A percentile compares a stretch with the other conserved stretches of the same genome.
These are phyloP conservation scores for Immersiella caudata DNA, from an alignment of 495 filamentous ascomycete species.

Conservation along the genomic window DNA sequence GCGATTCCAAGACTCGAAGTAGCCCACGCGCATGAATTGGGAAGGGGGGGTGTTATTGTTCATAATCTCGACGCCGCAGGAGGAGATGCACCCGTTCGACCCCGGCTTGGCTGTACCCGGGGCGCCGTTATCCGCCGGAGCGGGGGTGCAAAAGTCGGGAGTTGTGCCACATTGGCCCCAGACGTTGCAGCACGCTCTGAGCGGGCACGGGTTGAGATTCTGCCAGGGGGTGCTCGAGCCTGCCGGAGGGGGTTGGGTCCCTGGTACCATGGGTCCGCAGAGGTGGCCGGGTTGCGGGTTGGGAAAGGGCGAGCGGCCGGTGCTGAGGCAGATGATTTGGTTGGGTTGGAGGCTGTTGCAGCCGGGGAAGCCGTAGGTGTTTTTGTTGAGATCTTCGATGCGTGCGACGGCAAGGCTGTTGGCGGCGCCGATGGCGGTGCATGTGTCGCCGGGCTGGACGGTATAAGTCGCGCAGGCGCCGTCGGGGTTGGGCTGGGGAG, in stretches of 20 bases:
- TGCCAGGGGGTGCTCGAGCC: conserved; percentile 12
- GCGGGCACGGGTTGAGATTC: conserved; percentile 36
- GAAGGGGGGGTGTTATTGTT: conserved; percentile 31
- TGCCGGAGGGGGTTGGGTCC: conserved; percentile 30
- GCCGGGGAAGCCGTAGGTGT: conserved; percentile 54
- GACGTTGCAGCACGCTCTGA: conserved; percentile 35
- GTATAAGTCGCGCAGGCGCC: conserved; percentile 44
- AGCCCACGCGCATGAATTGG: conserved; percentile 25
- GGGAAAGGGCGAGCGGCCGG: conserved; percentile 49
- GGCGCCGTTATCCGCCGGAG: too few species aligned
- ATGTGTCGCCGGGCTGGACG: conserved; percentile 38
- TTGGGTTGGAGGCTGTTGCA: conserved; percentile 39
- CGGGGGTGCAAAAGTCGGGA: conserved; percentile 43
- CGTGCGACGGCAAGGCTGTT: conserved; percentile 37
- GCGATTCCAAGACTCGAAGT: conserved; percentile 36
- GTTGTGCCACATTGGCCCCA: conserved; percentile 54
- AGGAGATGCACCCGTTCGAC: conserved; percentile 50
- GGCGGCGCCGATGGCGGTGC: conserved; percentile 31
- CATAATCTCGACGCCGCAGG: neutral
- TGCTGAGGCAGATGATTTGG: conserved; percentile 49
- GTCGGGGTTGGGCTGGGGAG: conserved; percentile 44
- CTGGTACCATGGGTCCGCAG: conserved; percentile 48
- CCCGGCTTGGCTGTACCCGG: conserved; percentile 41
- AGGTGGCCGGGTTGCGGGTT: conserved; percentile 38
- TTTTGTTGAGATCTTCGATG: conserved; percentile 41